phyloP scores from a whole-genome alignment of 1,139 yeast genomes.

The Taphrina sp. region DNA sequence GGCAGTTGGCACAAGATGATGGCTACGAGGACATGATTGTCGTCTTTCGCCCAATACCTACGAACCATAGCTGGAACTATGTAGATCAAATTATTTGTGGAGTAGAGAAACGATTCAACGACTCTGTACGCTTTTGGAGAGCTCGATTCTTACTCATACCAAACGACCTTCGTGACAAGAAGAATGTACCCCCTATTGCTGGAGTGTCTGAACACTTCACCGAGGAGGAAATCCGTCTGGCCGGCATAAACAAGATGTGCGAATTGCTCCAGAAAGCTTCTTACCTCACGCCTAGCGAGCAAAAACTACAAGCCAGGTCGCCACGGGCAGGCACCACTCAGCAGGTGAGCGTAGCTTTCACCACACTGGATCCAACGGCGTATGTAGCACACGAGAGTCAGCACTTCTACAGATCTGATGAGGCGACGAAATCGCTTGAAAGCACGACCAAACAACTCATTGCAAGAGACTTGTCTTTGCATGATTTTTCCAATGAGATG shows the following conservation, averaged over 20 bases:
- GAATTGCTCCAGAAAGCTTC: slow-evolving; percentile 32
- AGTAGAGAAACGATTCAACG: slow-evolving; percentile 65
- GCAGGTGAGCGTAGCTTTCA: slow-evolving; percentile 84
- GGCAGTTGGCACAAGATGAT: slow-evolving; percentile 33
- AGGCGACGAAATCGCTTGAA: background rate
- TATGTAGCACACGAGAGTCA: slow-evolving; percentile 56
- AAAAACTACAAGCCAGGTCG: slow-evolving; percentile 30
- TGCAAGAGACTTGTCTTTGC: slow-evolving; percentile 46
- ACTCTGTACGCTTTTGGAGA: slow-evolving; percentile 59
- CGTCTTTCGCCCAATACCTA: slow-evolving; percentile 6
- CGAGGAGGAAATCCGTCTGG: slow-evolving; percentile 25
- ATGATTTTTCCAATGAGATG: slow-evolving; percentile 58
- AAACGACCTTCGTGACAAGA: slow-evolving; percentile 58
- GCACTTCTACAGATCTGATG: slow-evolving; percentile 17
- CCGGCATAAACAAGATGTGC: slow-evolving; percentile 27
- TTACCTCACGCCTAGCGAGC: slow-evolving; percentile 13
- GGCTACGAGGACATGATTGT: slow-evolving; percentile 26
- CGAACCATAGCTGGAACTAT: slow-evolving; percentile 75
- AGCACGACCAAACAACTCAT: slow-evolving; percentile 36
- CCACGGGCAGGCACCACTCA: slow-evolving; percentile 56
- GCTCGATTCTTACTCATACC: slow-evolving; percentile 82
- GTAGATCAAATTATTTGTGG: slow-evolving; percentile 90
- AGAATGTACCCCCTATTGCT: slow-evolving; percentile 43
- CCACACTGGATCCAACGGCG: slow-evolving; percentile 78
- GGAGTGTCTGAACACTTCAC: slow-evolving; percentile 27